phyloP scores from a whole-genome alignment of 495 filamentous ascomycete species.

The Margaritispora aquatica region DNA sequence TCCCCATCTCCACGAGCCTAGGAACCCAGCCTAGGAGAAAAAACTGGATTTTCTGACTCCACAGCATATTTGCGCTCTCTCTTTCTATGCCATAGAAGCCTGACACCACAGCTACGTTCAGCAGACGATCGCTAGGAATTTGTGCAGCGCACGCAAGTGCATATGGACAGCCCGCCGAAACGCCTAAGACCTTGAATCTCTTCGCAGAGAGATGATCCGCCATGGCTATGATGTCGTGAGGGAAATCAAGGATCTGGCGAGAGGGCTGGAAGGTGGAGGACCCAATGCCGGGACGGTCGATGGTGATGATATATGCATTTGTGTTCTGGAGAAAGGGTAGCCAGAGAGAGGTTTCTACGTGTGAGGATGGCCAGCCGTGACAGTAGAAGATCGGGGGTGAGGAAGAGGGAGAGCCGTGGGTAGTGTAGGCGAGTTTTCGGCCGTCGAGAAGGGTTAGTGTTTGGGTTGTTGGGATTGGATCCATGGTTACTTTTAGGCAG shows the following conservation, averaged over 20 bases:
- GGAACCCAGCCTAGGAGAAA: too few relatives aligned
- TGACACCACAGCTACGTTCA: background rate
- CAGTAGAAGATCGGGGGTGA: constrained; percentile 6
- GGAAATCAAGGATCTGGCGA: constrained; percentile 10
- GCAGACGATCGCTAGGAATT: background rate
- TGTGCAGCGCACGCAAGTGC: constrained; percentile 6
- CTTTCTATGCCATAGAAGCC: background rate
- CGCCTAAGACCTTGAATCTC: background rate
- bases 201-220: constrained; percentile 3
- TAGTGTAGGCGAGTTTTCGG: constrained; percentile 9
- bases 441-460: constrained; percentile 11
- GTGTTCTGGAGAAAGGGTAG: background rate
- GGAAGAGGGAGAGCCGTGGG: constrained; percentile 7
- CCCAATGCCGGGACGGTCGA: constrained; percentile 17
- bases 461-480: too few relatives aligned
- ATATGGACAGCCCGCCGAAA: constrained; percentile 3
- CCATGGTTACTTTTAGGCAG: too few relatives aligned
- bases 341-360: constrained; percentile 3
- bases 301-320: constrained; percentile 1
- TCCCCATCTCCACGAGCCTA: too few relatives aligned
- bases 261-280: constrained; percentile 4
- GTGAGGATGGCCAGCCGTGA: constrained; percentile 13
- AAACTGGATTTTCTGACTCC: too few relatives aligned
- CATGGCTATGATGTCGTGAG: constrained; percentile 3
- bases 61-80: background rate